A percentile compares a stretch with the other conserved stretches of the same genome.
phyloP scores from a whole-genome alignment of 2,329 filamentous ascomycete species.

The Atkinsonella hypoxylon region DNA sequence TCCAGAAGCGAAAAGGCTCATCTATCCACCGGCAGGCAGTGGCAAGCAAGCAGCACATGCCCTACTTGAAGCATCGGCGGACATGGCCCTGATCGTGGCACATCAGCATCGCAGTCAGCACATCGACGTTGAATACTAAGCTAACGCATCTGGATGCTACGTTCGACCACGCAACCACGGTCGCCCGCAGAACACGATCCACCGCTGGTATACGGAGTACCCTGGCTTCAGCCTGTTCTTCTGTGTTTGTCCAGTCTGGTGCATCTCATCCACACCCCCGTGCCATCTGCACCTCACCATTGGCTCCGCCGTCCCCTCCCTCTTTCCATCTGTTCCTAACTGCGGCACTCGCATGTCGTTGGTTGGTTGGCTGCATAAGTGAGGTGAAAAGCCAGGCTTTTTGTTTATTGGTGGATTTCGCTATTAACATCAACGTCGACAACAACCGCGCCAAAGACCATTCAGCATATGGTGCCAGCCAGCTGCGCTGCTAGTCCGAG shows the following conservation, averaged over 20 bases:
- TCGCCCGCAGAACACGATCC: neutral
- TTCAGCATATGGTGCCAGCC: neutral
- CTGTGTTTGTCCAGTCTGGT: neutral
- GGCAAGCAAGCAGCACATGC: no score
- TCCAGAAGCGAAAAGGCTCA: neutral
- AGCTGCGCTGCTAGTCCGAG: neutral
- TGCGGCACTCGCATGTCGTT: neutral
- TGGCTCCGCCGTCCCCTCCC: slow-evolving; percentile 2
- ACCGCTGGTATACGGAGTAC: neutral
- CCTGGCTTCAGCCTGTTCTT: neutral
- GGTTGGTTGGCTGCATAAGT: neutral
- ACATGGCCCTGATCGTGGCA: neutral
- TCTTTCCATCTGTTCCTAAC: neutral
- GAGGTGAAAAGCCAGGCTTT: neutral
- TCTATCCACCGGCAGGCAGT: neutral
- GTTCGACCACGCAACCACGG: neutral
- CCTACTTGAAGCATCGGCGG: no score
- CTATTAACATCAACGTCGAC: neutral
- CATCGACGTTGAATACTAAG: neutral
- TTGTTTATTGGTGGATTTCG: neutral
- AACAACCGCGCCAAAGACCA: neutral
- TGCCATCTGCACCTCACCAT: neutral
- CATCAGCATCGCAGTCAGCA: neutral
- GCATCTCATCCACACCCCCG: neutral
- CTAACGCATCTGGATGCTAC: neutral